Conservation (phyloP, 2,329 filamentous ascomycete genomes). For the Diplodia mutila region DNA sequence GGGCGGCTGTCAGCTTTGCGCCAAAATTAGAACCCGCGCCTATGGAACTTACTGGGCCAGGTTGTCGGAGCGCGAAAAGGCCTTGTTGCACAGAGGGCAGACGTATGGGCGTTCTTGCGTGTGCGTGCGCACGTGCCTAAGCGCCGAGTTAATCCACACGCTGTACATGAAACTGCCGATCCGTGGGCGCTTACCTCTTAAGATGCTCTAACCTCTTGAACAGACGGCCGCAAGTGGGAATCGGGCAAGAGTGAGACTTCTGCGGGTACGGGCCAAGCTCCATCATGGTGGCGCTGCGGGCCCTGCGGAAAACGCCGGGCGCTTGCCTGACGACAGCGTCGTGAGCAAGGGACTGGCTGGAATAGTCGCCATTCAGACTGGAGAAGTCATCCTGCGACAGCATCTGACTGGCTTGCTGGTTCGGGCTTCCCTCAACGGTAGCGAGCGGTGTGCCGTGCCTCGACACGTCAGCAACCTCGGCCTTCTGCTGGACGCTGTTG, state of each 20-base stretch:
- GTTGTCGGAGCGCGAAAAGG: constrained; percentile 97
- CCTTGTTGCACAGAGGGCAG: constrained; percentile 97
- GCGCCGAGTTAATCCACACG: constrained; percentile 37
- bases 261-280: constrained; percentile 95
- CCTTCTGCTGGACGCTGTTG: constrained; percentile 69
- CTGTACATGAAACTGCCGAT: constrained; percentile 26
- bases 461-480: constrained; percentile 75
- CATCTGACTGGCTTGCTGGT: constrained; percentile 69
- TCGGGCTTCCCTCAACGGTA: constrained; percentile 79
- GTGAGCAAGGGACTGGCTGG: constrained; percentile 58
- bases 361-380: constrained; percentile 59
- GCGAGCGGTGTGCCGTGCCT: constrained; percentile 89
- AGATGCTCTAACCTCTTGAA: constrained; percentile 99
- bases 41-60: constrained; percentile 79
- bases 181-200: constrained; percentile 77
- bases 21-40: constrained; percentile 20
- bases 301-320: constrained; percentile 80
- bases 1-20: constrained; percentile 14
- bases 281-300: constrained; percentile 93
- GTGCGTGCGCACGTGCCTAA: constrained; percentile 97
- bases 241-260: constrained; percentile 99
- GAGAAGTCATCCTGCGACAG: constrained; percentile 70
- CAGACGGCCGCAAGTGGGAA: constrained; percentile 91
- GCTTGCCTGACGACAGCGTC: constrained; percentile 63
- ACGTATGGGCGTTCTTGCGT: constrained; percentile 99